Base-by-base conservation (phyloP, 139 green algal species). In the Closterium sp. region DNA sequence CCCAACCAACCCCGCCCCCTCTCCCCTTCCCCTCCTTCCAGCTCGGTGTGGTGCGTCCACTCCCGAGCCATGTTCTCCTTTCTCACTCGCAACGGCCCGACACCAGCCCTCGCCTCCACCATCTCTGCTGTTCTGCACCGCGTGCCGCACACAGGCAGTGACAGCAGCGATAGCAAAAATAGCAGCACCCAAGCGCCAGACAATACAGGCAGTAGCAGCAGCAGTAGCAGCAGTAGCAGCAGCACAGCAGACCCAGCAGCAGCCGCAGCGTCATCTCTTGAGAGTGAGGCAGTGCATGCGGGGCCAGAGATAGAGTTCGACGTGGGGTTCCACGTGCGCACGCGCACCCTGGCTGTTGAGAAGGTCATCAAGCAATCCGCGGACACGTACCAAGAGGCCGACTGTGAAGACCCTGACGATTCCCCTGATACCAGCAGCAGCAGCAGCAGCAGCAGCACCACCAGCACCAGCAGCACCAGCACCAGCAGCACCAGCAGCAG, bases 301-400 rank as follows among this genome's bases (percentile, higher is more conserved):
- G 55, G 55, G 55, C 55, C 55, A 6, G 55, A 76, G 55, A 76
- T 76, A 76, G 55, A 76, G 84, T 90, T 90, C 35, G 87, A 90
- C 87, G 33, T 84, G 33, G 87, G 32, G 30, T 28, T 90, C 32
- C 87, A 90, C 12, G n/a, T 90, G 0, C 32, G 87, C 33, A 90
- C 87, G 12, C 84, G 84, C 31, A 34, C 84, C 10, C 32, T 30
- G 21, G 84, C 84, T 12, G 2, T 88, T 4, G 84, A 88, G 84
- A 36, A 28, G 2, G 32, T 76, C 12, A 19, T 76, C 25, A 16
- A 19, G 55, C 55, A 76, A 76, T 76, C 12, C 23, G 55, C 1
- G 2, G 55, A 76, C 55, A 76, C 55, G 55, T 76, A 76, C 55
- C 55, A 76, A 76, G 55, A 76, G 3, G 55, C 55, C 55, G 55